Evolutionary conservation across 345 rosid genomes (phyloP), one percentile per base, ranked within the genome.

Genomic region (Populus tremula): DNA sequence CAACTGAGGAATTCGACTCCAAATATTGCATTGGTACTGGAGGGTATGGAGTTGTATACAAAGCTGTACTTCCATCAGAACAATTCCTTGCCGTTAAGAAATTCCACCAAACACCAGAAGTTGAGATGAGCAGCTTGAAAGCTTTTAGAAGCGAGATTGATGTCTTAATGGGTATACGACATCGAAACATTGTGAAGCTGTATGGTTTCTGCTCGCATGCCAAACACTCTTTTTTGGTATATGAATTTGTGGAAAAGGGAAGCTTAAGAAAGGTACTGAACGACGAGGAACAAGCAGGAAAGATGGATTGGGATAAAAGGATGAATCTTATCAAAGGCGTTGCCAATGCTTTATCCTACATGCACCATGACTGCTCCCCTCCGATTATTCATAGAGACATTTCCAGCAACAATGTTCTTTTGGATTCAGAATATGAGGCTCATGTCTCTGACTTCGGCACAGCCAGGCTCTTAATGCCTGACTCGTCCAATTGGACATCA

Each of bases 401-500:
- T 20, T 79, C 73, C 2, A 66, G 68, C 45, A 79, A 54, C 49
- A 79, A 79, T 59, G 43, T 78, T 11, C 66, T 78, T 13, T 2
- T 78, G 39, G 77, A 78, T 29, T 38, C 59, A 13, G 62, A 49
- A 20, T 67, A 12, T 5, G 35, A 73, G 27, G 73, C 77, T 73
- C 68, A 5, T 41, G 73, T 79, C 43, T 67, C 82, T 21, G 69
- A 79, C 41, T 79, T 79, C 18, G 77, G 77, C 38, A 41, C 63
- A 6, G 82, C 77, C 0, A 68, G 62, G 18, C 25, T 74, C 25
- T 20, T 79, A 31, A 45, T 43, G 9, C 77, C 73, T 25, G 23
- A 79, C 13, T 56, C 77, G 0, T 47, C 69, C 62, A 54, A 21
- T 33, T 67, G 36, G 70, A 6, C 43, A 20, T 16, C 25, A 0